These are phyloP conservation scores for Mycocentrospora acerina DNA, from an alignment of 2,329 filamentous ascomycete genomes.

Conservation along the genomic window DNA sequence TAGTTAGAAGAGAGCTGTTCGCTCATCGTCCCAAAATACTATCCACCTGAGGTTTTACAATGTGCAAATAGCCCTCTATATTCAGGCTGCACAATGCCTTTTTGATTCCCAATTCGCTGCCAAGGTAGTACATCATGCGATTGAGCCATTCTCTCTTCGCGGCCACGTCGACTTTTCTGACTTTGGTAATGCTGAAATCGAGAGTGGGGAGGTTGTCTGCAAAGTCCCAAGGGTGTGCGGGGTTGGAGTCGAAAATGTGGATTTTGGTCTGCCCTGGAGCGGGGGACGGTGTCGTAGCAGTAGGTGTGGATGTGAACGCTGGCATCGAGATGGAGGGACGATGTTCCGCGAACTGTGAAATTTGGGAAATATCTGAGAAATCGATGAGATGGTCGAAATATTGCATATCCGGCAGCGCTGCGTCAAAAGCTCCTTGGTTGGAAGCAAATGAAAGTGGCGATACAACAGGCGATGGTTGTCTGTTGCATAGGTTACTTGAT, in stretches of 20 bases:
- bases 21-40: conserved; percentile 13
- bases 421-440: too few species aligned
- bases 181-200: conserved; percentile 10
- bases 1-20: too few species aligned
- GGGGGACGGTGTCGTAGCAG: background rate
- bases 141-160: conserved; percentile 31
- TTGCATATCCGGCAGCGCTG: background rate
- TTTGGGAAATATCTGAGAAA: too few species aligned
- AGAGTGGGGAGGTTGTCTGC: conserved; percentile 7
- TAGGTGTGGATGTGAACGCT: background rate
- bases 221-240: conserved; percentile 21
- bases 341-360: too few species aligned
- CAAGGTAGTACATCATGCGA: conserved; percentile 25
- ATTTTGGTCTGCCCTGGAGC: conserved; percentile 3
- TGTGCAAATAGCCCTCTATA: conserved; percentile 18
- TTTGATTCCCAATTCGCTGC: conserved; percentile 26
- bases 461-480: background rate
- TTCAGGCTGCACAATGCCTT: conserved; percentile 28
- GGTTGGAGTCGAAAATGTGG: conserved; percentile 23
- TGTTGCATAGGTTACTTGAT: conserved; percentile 5
- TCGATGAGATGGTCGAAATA: too few species aligned
- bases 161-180: conserved; percentile 19
- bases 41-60: conserved; percentile 19
- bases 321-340: background rate
- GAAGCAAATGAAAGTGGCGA: background rate